A percentile compares a stretch with the other conserved stretches of the same genome.
Conservation (phyloP, 1,284 basidiomycete genomes). For the Caloboletus firmus region DNA sequence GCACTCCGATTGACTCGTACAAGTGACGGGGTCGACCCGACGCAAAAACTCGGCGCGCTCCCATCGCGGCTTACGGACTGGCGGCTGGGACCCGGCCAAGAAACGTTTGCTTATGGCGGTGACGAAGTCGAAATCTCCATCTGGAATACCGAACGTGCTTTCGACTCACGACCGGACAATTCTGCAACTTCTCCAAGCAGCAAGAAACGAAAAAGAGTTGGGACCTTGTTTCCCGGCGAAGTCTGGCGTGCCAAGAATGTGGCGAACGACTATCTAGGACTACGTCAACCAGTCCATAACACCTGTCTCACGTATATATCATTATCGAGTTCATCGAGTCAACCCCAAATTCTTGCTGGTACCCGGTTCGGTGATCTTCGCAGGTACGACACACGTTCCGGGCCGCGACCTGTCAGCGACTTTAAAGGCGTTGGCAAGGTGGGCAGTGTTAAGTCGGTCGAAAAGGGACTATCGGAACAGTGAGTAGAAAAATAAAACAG, state of each 20-base stretch:
- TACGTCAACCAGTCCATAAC: slow-evolving; percentile 82
- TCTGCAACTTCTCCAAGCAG: slow-evolving; percentile 19
- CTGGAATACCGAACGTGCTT: slow-evolving; percentile 76
- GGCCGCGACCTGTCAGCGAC: slow-evolving; percentile 67
- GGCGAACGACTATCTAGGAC: slow-evolving; percentile 72
- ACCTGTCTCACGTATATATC: slow-evolving; percentile 62
- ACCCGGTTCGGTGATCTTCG: slow-evolving; percentile 77
- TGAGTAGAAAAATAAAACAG: slow-evolving; percentile 41
- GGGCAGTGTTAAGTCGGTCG: slow-evolving; percentile 67
- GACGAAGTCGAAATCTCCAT: slow-evolving; percentile 86
- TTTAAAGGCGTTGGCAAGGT: slow-evolving; percentile 62
- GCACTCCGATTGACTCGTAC: slow-evolving; percentile 53
- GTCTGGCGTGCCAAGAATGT: slow-evolving; percentile 83
- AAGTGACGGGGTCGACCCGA: slow-evolving; percentile 29
- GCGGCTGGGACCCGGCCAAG: slow-evolving; percentile 54
- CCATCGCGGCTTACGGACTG: slow-evolving; percentile 67
- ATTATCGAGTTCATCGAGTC: slow-evolving; percentile 38
- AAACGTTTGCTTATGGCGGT: slow-evolving; percentile 78
- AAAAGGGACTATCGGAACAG: slow-evolving; percentile 67
- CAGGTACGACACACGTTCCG: slow-evolving; percentile 77
- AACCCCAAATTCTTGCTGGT: slow-evolving; percentile 67
- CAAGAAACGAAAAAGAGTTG: slow-evolving; percentile 71
- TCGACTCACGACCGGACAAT: slow-evolving; percentile 36
- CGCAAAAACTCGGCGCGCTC: slow-evolving; percentile 41
- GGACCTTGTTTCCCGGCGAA: slow-evolving; percentile 66